A percentile compares a stretch with the other conserved stretches of the same genome.
These are phyloP conservation scores for Aspergillus conjunctus DNA, from an alignment of 495 filamentous ascomycete species.

Conservation along the genomic window DNA sequence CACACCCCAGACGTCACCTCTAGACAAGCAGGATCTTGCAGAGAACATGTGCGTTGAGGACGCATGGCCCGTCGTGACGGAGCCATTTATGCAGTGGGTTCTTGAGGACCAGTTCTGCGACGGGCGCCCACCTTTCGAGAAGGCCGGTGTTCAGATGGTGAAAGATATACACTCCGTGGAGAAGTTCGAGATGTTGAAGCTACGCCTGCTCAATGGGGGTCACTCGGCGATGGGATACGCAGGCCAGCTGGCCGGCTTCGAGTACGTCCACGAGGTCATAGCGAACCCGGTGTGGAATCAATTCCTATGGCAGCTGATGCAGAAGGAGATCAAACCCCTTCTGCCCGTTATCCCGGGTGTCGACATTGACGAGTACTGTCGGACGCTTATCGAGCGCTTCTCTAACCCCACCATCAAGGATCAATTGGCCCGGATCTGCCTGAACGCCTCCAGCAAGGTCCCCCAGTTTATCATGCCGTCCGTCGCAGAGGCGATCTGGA, in stretches of 20 bases:
- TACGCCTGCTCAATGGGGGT: conserved; percentile 50
- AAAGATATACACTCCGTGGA: conserved; percentile 48
- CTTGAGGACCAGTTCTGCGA: conserved; percentile 52
- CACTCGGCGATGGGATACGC: conserved; percentile 51
- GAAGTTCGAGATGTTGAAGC: conserved; percentile 54
- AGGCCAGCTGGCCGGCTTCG: conserved; percentile 48
- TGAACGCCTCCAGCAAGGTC: conserved; percentile 52
- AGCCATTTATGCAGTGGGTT: conserved; percentile 55
- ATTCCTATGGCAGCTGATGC: conserved; percentile 52
- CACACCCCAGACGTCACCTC: conserved; percentile 46
- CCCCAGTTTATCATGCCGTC: conserved; percentile 55
- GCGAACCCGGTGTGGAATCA: conserved; percentile 42
- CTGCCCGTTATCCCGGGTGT: conserved; percentile 48
- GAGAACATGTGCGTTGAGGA: conserved; percentile 45
- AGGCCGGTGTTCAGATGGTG: conserved; percentile 50
- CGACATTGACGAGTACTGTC: conserved; percentile 48
- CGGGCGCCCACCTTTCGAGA: conserved; percentile 49
- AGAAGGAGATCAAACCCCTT: conserved; percentile 51
- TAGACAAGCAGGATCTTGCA: conserved; percentile 42
- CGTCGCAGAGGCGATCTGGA: conserved; percentile 51
- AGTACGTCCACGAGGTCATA: conserved; percentile 53
- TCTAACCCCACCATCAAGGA: conserved; percentile 52
- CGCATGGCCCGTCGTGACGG: conserved; percentile 50
- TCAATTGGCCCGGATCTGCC: conserved; percentile 48
- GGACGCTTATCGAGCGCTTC: conserved; percentile 51